Percentiles rank a stretch among this genome's conserved stretches.
phyloP scores from a whole-genome alignment of 306 rosid species.

The Abrus pulchellus region DNA sequence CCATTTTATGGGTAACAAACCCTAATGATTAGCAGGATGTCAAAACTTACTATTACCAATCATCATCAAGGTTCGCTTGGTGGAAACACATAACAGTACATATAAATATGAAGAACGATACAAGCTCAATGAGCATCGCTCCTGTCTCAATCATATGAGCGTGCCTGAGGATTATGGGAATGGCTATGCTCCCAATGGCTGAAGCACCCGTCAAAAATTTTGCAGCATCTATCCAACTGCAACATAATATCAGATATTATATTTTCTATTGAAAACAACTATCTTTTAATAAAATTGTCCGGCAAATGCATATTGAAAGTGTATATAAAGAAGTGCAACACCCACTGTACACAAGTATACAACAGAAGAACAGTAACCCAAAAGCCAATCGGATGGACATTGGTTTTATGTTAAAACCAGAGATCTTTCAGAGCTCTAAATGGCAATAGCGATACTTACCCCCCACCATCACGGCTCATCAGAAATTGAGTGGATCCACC shows the following conservation, averaged over 20 bases:
- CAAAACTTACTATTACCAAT: constrained; percentile 68
- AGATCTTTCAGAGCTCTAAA: constrained; percentile 29
- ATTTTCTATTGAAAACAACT: not conserved
- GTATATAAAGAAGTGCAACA: constrained; percentile 7
- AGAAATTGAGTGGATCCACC: constrained; percentile 90
- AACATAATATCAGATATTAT: constrained; percentile 37
- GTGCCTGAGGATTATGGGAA: constrained; percentile 92
- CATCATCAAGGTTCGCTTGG: constrained; percentile 95
- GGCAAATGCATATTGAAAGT: not conserved
- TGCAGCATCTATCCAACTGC: constrained; percentile 97
- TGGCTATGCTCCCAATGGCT: constrained; percentile 87
- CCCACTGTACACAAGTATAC: constrained; percentile 12
- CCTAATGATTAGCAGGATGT: constrained; percentile 35
- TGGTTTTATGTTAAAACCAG: constrained; percentile 10
- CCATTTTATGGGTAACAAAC: constrained; percentile 14
- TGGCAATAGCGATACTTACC: constrained; percentile 44
- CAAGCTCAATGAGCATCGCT: constrained; percentile 94
- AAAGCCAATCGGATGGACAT: not conserved
- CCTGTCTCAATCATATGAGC: constrained; percentile 94
- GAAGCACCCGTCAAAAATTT: constrained; percentile 97
- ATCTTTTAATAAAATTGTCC: not conserved
- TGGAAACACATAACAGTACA: constrained; percentile 94
- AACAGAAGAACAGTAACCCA: constrained; percentile 23
- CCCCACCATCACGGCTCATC: constrained; percentile 76
- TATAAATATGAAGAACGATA: constrained; percentile 89